A percentile compares a stretch with the other conserved stretches of the same genome.
Conservation (phyloP, 2,329 filamentous ascomycete species). For the Sclerotinia borealis region DNA sequence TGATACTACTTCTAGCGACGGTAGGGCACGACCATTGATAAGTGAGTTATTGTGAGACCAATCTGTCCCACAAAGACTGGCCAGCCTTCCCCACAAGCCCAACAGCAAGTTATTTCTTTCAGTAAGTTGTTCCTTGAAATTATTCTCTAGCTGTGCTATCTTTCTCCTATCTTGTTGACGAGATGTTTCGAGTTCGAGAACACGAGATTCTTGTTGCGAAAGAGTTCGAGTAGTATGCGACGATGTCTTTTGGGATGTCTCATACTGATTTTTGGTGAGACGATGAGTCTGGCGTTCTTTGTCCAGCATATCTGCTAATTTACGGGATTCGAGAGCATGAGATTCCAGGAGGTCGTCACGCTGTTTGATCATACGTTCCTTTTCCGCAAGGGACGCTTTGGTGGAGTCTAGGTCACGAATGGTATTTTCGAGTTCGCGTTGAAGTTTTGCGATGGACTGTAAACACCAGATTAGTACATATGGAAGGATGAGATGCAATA, state of each 20-base stretch:
- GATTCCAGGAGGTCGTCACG: conserved; percentile 84
- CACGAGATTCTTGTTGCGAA: conserved; percentile 75
- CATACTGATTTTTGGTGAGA: conserved; percentile 80
- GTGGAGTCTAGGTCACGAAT: conserved; percentile 74
- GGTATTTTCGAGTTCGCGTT: conserved; percentile 80
- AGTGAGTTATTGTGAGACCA: conserved; percentile 88
- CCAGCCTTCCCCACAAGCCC: conserved; percentile 83
- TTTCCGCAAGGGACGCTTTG: conserved; percentile 75
- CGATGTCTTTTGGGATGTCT: conserved; percentile 81
- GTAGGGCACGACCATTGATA: conserved; percentile 77
- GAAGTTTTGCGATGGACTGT: conserved; percentile 77
- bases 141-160: conserved; percentile 65
- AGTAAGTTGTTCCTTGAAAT: conserved; percentile 77
- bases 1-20: conserved; percentile 77
- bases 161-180: conserved; percentile 73
- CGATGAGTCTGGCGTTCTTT: conserved; percentile 82
- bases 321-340: conserved; percentile 78
- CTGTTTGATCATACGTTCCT: conserved; percentile 83
- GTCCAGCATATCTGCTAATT: conserved; percentile 80
- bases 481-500: neutral
- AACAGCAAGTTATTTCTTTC: conserved; percentile 88
- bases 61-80: conserved; percentile 78
- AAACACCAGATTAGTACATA: conserved; percentile 18
- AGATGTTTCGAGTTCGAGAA: conserved; percentile 78
- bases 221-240: conserved; percentile 83